Evolutionary conservation across 805 yeast genomes (phyloP).

Genomic region (Schwanniomyces polymorphus): DNA sequence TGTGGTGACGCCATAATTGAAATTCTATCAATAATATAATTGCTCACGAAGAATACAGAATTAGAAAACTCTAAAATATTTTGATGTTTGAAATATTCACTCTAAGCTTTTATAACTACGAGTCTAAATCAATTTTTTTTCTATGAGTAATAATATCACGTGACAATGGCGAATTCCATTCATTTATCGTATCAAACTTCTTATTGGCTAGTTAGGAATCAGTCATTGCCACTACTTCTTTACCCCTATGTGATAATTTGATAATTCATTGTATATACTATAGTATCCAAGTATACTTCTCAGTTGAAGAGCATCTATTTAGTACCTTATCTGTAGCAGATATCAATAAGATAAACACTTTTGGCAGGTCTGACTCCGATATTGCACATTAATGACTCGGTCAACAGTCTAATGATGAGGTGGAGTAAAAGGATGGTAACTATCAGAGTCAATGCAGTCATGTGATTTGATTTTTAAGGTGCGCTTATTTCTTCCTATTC

Average conservation of each 20-base stretch:
- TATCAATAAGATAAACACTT: not conserved
- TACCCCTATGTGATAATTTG: not conserved
- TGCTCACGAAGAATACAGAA: not conserved
- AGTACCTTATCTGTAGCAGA: not conserved
- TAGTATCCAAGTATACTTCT: not conserved
- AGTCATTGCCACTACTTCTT: not conserved
- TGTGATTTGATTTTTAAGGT: not conserved
- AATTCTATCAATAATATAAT: not conserved
- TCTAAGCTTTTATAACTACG: not conserved
- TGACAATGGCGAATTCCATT: not conserved
- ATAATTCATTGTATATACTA: not conserved
- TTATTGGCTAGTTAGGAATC: not conserved
- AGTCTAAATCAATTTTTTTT: not conserved
- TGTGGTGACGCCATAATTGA: slow-evolving; percentile 62
- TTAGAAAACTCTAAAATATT: not conserved
- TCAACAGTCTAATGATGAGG: not conserved
- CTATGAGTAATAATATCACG: not conserved
- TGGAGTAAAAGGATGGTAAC: not conserved
- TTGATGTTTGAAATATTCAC: not conserved
- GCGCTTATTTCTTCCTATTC: no score
- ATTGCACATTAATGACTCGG: not conserved
- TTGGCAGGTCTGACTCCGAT: not conserved
- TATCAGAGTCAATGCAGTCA: not conserved
- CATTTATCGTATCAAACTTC: not conserved
- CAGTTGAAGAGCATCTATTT: not conserved